These are phyloP conservation scores for Pseudonitzschia delicatissima DNA, from an alignment of 108 stramenopile genomes.

Conservation along the genomic window DNA sequence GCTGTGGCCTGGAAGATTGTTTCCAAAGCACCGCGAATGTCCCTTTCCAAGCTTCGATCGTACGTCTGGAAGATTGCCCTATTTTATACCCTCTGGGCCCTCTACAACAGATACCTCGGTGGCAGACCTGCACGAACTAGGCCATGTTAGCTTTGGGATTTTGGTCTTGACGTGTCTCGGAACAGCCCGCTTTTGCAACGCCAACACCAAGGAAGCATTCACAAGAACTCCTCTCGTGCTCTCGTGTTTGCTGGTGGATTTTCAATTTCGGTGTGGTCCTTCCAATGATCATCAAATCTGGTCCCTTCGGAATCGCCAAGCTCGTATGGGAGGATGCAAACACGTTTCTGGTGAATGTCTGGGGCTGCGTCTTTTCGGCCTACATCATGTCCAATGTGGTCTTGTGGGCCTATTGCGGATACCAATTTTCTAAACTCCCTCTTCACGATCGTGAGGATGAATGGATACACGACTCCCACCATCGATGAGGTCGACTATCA, in stretches of 20 bases:
- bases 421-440: not conserved
- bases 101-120: slow-evolving; percentile 17
- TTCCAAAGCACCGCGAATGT: not conserved
- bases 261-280: slow-evolving; percentile 17
- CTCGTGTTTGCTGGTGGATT: slow-evolving; percentile 13
- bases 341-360: not conserved
- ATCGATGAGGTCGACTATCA: not conserved
- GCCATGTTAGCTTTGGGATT: slow-evolving; percentile 12
- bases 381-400: slow-evolving; percentile 10
- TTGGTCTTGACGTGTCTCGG: not conserved
- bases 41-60: not conserved
- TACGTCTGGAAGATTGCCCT: slow-evolving; percentile 18
- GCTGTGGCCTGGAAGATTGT: not conserved
- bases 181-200: not conserved
- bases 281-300: not conserved
- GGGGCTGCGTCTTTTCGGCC: slow-evolving; percentile 13
- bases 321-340: not conserved
- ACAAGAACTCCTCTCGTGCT: not conserved
- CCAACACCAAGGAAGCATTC: not conserved
- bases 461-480: not conserved
- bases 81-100: slow-evolving; percentile 23
- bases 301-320: slow-evolving; percentile 6
- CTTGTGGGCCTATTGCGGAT: slow-evolving; percentile 9
- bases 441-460: not conserved
- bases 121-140: slow-evolving; percentile 5